Conservation (phyloP, 75 land plant species). For the Azolla pinnata region DNA sequence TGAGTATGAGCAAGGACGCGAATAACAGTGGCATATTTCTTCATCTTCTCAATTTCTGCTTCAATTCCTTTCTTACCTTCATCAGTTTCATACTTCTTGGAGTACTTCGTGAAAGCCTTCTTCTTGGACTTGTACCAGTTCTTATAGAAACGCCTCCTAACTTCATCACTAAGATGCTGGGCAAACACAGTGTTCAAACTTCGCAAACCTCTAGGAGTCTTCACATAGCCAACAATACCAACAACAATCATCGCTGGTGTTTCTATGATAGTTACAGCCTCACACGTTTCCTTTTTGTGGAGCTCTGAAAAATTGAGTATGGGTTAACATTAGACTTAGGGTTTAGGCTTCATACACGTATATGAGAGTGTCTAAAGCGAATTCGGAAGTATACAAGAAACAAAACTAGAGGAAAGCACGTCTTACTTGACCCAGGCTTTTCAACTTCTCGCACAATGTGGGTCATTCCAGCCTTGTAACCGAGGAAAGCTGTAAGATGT, state of each 20-base stretch:
- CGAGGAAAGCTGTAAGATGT: slow-evolving; percentile 51
- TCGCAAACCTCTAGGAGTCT: slow-evolving; percentile 62
- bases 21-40: slow-evolving; percentile 9
- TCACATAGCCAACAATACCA: slow-evolving; percentile 63
- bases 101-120: slow-evolving; percentile 71
- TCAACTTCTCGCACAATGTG: slow-evolving; percentile 56
- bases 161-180: slow-evolving; percentile 68
- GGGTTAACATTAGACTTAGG: too few relatives aligned
- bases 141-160: slow-evolving; percentile 68
- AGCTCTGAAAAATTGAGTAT: slow-evolving; percentile 44
- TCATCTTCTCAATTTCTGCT: slow-evolving; percentile 6
- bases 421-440: slow-evolving; percentile 59
- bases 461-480: slow-evolving; percentile 61
- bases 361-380: too few relatives aligned
- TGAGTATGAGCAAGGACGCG: slow-evolving; percentile 30
- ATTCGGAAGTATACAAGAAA: too few relatives aligned
- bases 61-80: slow-evolving; percentile 67
- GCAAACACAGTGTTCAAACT: slow-evolving; percentile 61
- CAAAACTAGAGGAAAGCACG: too few relatives aligned
- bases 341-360: too few relatives aligned
- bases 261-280: slow-evolving; percentile 69
- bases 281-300: slow-evolving; percentile 89
- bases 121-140: slow-evolving; percentile 80
- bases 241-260: slow-evolving; percentile 79
- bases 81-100: slow-evolving; percentile 55